Evolutionary conservation across 2,329 filamentous ascomycete species (phyloP).

Genomic region (Colletotrichum scovillei): DNA sequence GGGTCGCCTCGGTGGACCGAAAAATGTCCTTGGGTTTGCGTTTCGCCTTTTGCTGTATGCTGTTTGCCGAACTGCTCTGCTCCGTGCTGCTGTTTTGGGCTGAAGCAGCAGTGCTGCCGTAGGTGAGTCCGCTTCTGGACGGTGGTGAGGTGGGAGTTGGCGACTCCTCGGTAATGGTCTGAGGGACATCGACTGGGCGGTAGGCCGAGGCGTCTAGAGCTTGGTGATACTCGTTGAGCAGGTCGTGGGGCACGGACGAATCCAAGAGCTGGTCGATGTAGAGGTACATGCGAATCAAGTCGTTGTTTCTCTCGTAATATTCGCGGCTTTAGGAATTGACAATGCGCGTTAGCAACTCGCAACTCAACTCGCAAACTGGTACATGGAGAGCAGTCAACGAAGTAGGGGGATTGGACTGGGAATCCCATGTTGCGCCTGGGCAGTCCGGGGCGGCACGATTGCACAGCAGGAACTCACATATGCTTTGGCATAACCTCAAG

Average conservation of each 20-base stretch:
- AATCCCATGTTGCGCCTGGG: background rate
- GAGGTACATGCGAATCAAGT: constrained; percentile 88
- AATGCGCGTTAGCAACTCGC: constrained; percentile 14
- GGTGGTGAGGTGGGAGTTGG: constrained; percentile 45
- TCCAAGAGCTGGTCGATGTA: constrained; percentile 93
- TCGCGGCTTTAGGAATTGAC: constrained; percentile 62
- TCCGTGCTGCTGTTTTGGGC: constrained; percentile 34
- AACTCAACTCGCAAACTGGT: background rate
- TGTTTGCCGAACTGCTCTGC: constrained; percentile 35
- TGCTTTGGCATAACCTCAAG: constrained; percentile 77
- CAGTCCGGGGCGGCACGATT: background rate
- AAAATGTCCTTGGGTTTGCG: constrained; percentile 90
- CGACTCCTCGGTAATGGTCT: constrained; percentile 80
- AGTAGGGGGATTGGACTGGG: background rate
- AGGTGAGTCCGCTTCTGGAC: constrained; percentile 35
- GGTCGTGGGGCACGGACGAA: constrained; percentile 89
- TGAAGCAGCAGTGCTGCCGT: constrained; percentile 31
- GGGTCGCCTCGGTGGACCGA: constrained; percentile 76
- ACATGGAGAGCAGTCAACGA: background rate
- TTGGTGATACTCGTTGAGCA: constrained; percentile 87
- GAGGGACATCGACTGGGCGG: constrained; percentile 70
- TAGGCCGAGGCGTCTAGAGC: constrained; percentile 67
- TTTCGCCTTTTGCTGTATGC: constrained; percentile 67
- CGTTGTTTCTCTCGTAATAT: constrained; percentile 92
- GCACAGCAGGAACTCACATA: constrained; percentile 58